These are phyloP conservation scores for Lepidopterella palustris DNA, from an alignment of 495 filamentous ascomycete genomes.

Conservation along the genomic window DNA sequence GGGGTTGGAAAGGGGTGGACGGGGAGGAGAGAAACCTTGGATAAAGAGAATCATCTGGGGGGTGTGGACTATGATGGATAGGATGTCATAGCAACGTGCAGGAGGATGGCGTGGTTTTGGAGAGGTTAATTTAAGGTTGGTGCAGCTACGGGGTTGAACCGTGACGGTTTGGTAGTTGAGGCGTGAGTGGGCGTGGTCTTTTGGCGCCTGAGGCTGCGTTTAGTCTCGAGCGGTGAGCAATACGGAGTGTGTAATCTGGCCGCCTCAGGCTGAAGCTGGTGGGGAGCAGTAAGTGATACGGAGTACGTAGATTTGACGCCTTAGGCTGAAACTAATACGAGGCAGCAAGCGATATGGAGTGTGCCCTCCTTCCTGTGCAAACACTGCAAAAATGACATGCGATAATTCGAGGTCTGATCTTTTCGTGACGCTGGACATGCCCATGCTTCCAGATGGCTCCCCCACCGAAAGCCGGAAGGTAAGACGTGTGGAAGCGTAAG, in stretches of 20 bases:
- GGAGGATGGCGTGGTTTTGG: background rate
- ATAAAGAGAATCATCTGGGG: no score
- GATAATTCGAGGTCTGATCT: background rate
- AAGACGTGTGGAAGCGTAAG: background rate
- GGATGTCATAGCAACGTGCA: conserved; percentile 16
- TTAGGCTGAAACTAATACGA: background rate
- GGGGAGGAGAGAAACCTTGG: no score
- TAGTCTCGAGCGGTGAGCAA: background rate
- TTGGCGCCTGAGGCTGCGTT: background rate
- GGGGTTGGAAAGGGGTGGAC: no score
- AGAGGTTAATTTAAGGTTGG: conserved; percentile 22
- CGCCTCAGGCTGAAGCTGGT: background rate
- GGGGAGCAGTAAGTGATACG: background rate
- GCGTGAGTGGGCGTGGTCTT: background rate
- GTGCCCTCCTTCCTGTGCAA: no score
- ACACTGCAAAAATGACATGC: conserved; percentile 16
- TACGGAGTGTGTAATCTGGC: background rate
- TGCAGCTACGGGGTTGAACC: background rate
- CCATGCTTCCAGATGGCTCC: conserved; percentile 15
- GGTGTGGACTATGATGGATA: no score
- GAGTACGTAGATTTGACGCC: no score
- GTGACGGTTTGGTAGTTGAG: background rate
- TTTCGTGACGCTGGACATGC: background rate
- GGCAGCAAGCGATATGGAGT: no score
- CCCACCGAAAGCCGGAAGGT: conserved; percentile 11